phyloP scores from a whole-genome alignment of 2,329 filamentous ascomycete genomes.

The Harringtonia aguacate region DNA sequence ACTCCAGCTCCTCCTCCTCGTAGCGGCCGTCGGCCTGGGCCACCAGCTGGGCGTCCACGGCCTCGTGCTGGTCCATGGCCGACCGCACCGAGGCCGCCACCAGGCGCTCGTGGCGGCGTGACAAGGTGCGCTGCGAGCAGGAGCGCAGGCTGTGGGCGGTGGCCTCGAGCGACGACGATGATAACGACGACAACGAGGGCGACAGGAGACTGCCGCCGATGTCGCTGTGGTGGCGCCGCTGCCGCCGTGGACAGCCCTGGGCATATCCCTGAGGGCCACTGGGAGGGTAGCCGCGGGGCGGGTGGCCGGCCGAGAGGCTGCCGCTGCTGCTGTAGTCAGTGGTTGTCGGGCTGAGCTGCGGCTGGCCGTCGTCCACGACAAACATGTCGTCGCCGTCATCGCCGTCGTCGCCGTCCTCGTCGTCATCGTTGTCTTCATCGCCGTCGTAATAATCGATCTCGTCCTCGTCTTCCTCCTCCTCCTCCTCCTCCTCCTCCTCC shows the following conservation, averaged over 20 bases:
- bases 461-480: conserved; percentile 11
- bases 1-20: conserved; percentile 5
- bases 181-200: no score
- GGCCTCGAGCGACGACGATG: no score
- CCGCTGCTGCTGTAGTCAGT: no score
- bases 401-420: conserved; percentile 7
- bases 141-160: background rate
- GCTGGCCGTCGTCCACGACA: conserved; percentile 1
- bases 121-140: conserved; percentile 1
- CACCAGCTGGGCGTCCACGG: conserved; percentile 6
- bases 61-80: conserved; percentile 12
- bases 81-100: conserved; percentile 8
- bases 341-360: no score
- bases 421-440: conserved; percentile 1
- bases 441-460: conserved; percentile 7
- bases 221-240: background rate
- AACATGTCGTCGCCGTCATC: conserved; percentile 2
- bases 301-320: no score
- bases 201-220: background rate
- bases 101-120: conserved; percentile 4
- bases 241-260: background rate
- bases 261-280: background rate
- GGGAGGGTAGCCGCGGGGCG: background rate
- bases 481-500: conserved; percentile 15
- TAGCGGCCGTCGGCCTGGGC: conserved; percentile 9